These are phyloP conservation scores for Dendrocalamus sinicus DNA, from an alignment of 176 grass and related monocot genomes.

Conservation along the genomic window DNA sequence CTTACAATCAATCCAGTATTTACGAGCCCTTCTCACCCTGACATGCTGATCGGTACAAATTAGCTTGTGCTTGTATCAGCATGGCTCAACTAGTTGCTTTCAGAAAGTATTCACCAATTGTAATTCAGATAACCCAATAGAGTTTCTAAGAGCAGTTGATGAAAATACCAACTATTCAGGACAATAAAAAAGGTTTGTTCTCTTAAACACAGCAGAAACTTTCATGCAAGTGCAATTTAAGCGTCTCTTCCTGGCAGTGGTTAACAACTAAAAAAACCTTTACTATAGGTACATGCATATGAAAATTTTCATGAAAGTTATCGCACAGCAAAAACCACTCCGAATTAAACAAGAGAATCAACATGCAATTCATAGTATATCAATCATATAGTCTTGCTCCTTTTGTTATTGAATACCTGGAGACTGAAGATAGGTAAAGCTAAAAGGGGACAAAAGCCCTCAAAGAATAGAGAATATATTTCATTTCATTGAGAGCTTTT, in stretches of 20 bases:
- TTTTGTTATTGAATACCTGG: not conserved
- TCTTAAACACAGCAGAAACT: constrained; percentile 5
- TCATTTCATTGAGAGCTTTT: not conserved
- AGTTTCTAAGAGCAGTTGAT: not conserved
- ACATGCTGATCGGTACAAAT: not conserved
- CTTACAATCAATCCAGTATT: not conserved
- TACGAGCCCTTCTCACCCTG: not conserved
- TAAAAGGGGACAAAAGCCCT: not conserved
- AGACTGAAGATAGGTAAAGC: constrained; percentile 9
- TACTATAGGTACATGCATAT: not conserved
- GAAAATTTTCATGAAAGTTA: not conserved
- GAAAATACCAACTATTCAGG: not conserved
- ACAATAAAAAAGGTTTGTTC: not conserved
- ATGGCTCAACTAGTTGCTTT: not conserved
- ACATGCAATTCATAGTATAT: not conserved
- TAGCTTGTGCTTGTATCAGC: not conserved
- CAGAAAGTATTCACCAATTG: constrained; percentile 1
- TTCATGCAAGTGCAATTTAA: not conserved
- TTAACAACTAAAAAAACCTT: constrained; percentile 8
- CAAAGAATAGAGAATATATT: constrained; percentile 5
- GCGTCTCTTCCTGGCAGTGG: not conserved
- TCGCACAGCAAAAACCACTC: not conserved
- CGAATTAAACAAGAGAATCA: not conserved
- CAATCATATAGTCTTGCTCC: not conserved
- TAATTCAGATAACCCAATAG: constrained; percentile 1